Evolutionary conservation across 352 stramenopile genomes (phyloP), one percentile per base, ranked within the genome.

Genomic region (Phytopythium montanum): DNA sequence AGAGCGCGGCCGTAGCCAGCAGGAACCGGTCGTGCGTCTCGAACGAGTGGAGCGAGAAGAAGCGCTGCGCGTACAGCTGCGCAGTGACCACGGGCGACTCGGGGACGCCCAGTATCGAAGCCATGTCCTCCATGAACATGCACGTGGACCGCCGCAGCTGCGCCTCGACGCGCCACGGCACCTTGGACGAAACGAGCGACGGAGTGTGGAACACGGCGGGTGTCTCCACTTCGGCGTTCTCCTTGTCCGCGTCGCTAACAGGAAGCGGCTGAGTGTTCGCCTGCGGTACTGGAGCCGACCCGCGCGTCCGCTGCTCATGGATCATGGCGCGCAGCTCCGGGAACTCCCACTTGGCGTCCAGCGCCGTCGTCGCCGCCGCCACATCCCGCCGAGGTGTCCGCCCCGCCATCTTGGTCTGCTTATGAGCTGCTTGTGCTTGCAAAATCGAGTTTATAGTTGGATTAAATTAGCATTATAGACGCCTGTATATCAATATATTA

Each of bases 21-120:
- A 92, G 61, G 70, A 91, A 94, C 29, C 85, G 85, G 58, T 94
- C 85, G 64, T 94, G 85, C 18, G 72, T 72, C n/a, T 68, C 60
- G 56, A 94, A 91, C 39, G 85, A 82, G 61, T 94, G 85, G 55
- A 91, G 45, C 75, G 82, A 79, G 65, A 87, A 94, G 69, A 94
- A 94, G 6, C 77, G 64, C 61, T 94, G 83, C 21, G 90, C 69
- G 56, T 82, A 89, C 31, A 89, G 69, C 62, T 90, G 79, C 12
- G 81, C 85, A 0, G 80, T 61, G 9, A 90, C 56, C 18, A 64
- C 71, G 10, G 82, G 79, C 8, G 79, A 72, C 19, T 73, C 70
- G 13, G 85, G 85, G 45, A 94, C 80, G 54, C 82, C 77, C 50
- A 91, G 49, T 16, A 88, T 68, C 46, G 68, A 59, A 21, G 72